Base-by-base conservation (phyloP, 495 filamentous ascomycete species). In the Stereocaulon alpinum region DNA sequence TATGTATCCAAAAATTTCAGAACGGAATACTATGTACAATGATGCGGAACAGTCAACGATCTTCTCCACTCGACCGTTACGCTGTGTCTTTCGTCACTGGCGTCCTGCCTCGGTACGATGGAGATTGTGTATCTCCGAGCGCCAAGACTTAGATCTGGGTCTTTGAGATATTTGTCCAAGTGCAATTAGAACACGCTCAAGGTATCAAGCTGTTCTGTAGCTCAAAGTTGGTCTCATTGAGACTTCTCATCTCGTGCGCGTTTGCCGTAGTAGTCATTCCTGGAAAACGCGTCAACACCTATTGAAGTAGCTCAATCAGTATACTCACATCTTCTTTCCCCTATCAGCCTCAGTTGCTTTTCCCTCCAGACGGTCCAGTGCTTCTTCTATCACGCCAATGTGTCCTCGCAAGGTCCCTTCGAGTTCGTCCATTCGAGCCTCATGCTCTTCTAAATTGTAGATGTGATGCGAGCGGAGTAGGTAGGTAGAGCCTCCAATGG, bases 331-430 rank as follows among this genome's bases (percentile, higher is more conserved):
- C 49, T 68, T 68, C 61, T 65, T 64, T 18, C 61, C 61, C 18
- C 59, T 50, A 43, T 68, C 67, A 47, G 65, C 60, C 56, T 67
- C 63, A 2, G 65, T 67, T 15, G 51, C 67, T 18, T 67, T 67
- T 20, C 67, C 67, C 44, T 69, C 67, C 18, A 76, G 53, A 20
- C 73, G 61, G 55, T 76, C 74, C 24, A 78, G 58, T 10, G 68
- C 64, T 50, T 76, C 74, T 59, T 77, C 74, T 41, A 77, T 76
- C 27, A 73, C 47, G 6, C 74, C 74, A 59, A 75, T 77, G 56
- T 78, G 75, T 10, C 74, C 74, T 56, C 76, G 61, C 34, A 77
- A 58, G 4, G 76, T 76, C 4, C 74, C 74, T 62, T 76, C 74
- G 14, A 77, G 62, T 54, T 76, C 76, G 55, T 76, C 74, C 63